phyloP scores from a whole-genome alignment of 2,329 filamentous ascomycete species.

The Penicillium frequentans region DNA sequence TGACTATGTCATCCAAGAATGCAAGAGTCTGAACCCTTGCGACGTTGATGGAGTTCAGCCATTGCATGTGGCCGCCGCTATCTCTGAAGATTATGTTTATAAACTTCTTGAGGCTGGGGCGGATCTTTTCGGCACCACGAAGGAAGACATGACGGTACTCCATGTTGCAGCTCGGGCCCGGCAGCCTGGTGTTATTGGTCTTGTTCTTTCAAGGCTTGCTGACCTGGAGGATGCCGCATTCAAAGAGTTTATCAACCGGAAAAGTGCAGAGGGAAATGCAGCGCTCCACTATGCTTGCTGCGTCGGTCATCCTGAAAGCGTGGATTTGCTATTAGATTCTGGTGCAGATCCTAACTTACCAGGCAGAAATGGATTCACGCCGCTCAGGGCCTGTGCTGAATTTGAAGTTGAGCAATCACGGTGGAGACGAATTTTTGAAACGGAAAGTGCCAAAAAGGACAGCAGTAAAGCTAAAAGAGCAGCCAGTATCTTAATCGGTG shows the following conservation, averaged over 20 bases:
- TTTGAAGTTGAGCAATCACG: conserved; percentile 8
- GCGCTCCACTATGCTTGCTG: conserved; percentile 19
- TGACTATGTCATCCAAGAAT: conserved; percentile 1
- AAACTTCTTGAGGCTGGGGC: conserved; percentile 16
- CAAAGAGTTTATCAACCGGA: conserved; percentile 7
- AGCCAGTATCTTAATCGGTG: background rate
- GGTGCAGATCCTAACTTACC: conserved; percentile 7
- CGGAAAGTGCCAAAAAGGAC: background rate
- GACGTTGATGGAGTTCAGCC: conserved; percentile 12
- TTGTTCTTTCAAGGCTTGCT: conserved; percentile 4
- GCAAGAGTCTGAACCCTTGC: background rate
- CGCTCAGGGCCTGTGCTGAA: conserved; percentile 1
- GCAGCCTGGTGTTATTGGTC: conserved; percentile 8
- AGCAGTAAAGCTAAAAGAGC: background rate
- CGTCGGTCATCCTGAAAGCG: conserved; percentile 13
- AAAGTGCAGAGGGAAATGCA: conserved; percentile 9
- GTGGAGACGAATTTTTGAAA: background rate
- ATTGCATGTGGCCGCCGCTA: conserved; percentile 13
- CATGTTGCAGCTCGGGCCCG: conserved; percentile 17
- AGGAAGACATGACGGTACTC: conserved; percentile 14
- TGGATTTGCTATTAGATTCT: conserved; percentile 5
- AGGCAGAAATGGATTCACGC: background rate
- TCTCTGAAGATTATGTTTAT: conserved; percentile 10
- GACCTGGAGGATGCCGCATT: background rate
- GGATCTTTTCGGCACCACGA: conserved; percentile 6